Base-by-base conservation (phyloP, 495 filamentous ascomycete species). In the Hyaloscypha finlandica region DNA sequence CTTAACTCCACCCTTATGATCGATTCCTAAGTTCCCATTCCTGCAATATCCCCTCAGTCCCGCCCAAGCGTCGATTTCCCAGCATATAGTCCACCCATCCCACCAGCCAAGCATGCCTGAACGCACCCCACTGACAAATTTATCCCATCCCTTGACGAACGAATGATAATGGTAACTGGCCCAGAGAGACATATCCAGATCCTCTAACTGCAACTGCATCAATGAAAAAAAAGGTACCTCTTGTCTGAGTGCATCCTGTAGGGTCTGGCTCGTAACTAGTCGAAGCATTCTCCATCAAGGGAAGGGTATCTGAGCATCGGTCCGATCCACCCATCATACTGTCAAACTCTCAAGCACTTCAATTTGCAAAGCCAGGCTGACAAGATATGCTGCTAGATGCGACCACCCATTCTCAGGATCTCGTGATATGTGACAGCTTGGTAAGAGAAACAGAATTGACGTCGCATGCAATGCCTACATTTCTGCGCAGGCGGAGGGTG, bases 401-500 rank as follows among this genome's bases (percentile, higher is more conserved):
- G 42, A 19, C 16, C 42, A 19, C 16, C 42, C 42, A 48, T 48
- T 12, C 2, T 48, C 8, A 19, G 16, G 16, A 37, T 37, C 42
- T 48, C 4, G 42, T 48, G 42, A 48, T 14, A 14, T 48, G 16
- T 19, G 42, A 48, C 42, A 45, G n/a, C 35, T 25, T 48, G 29
- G 59, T 37, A 48, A 20, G 37, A 9, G 29, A 14, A 66, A 63
- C 32, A 48, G 53, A 63, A 66, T 35, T 45, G 64, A 55, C 59
- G 68, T 60, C 56, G 61, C 60, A 51, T 51, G 25, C 58, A 53
- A 58, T 68, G 59, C 22, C 12, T 54, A 48, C 42, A 19, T 12
- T 48, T 48, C 16, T 59, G 8, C 16, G 48, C 62, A 71, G 65
- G 61, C 61, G 35, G 30, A 22, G 53, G 58, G 30, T 51, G 63